These are phyloP conservation scores for Emmonsiellopsis sp. DNA, from an alignment of 2,329 filamentous ascomycete genomes.

Conservation along the genomic window DNA sequence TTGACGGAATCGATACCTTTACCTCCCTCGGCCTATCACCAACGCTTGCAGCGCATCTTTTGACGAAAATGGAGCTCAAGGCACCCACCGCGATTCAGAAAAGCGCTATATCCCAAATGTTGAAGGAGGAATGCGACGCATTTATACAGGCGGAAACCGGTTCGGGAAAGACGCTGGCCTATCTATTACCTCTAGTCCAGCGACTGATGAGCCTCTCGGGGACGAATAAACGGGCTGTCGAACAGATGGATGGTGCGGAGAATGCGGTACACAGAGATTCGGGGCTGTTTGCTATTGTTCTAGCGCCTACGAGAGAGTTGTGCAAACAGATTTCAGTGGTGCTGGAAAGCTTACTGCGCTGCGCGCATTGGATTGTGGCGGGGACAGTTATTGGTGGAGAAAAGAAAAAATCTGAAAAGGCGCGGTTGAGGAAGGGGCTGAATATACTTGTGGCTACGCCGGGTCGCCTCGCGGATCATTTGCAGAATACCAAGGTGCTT, in stretches of 20 bases:
- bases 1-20: slow-evolving; percentile 76
- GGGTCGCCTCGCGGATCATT: slow-evolving; percentile 79
- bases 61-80: slow-evolving; percentile 78
- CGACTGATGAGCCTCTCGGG: slow-evolving; percentile 67
- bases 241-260: slow-evolving; percentile 25
- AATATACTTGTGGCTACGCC: slow-evolving; percentile 96
- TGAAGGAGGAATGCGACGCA: slow-evolving; percentile 75
- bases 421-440: slow-evolving; percentile 82
- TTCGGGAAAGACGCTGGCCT: slow-evolving; percentile 95
- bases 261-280: slow-evolving; percentile 66
- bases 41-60: slow-evolving; percentile 69
- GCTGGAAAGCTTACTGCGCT: slow-evolving; percentile 74
- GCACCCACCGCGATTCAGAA: slow-evolving; percentile 93
- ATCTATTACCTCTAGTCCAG: slow-evolving; percentile 85
- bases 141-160: slow-evolving; percentile 97
- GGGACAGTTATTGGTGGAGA: slow-evolving; percentile 71
- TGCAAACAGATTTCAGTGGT: slow-evolving; percentile 90
- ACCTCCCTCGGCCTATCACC: slow-evolving; percentile 74
- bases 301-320: slow-evolving; percentile 86
- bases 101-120: slow-evolving; percentile 70
- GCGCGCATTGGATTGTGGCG: slow-evolving; percentile 86
- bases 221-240: slow-evolving; percentile 36
- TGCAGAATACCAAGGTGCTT: slow-evolving; percentile 83
- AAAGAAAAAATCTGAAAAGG: slow-evolving; percentile 77
- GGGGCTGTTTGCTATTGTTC: slow-evolving; percentile 85